Conservation (phyloP, 1,284 basidiomycete species). For the Pseudozyma thailandica region DNA sequence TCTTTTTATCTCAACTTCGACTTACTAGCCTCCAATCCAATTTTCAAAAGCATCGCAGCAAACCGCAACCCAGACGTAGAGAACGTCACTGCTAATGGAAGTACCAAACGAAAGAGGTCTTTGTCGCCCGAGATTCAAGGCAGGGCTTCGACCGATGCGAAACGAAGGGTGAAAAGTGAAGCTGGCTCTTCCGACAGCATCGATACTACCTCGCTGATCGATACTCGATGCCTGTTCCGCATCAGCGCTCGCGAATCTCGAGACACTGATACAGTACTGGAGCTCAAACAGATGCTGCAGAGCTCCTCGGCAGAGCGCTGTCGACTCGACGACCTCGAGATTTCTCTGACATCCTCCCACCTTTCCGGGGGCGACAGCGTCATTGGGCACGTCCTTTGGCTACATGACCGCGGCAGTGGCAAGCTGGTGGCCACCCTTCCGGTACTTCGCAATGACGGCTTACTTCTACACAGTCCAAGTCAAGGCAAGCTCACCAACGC, state of each 20-base stretch:
- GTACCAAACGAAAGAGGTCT: slow-evolving; percentile 20
- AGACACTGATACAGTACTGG: slow-evolving; percentile 16
- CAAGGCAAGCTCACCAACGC: slow-evolving; percentile 34
- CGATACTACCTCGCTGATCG: slow-evolving; percentile 12
- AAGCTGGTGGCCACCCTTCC: slow-evolving; percentile 19
- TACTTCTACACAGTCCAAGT: neutral
- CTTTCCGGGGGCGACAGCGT: slow-evolving; percentile 12
- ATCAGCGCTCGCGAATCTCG: slow-evolving; percentile 20
- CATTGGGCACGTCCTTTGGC: slow-evolving; percentile 5
- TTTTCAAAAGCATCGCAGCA: neutral
- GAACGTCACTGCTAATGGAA: neutral
- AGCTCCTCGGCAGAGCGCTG: neutral
- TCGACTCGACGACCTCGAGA: slow-evolving; percentile 7
- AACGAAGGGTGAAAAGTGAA: slow-evolving; percentile 4
- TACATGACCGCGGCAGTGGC: slow-evolving; percentile 5
- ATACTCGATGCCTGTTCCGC: slow-evolving; percentile 29
- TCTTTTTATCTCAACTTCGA: slow-evolving; percentile 35
- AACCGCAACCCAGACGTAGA: neutral
- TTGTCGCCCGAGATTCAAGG: neutral
- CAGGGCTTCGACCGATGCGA: neutral
- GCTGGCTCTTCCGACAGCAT: too few species aligned
- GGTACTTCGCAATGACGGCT: neutral
- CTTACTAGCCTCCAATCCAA: slow-evolving; percentile 4
- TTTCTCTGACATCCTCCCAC: neutral
- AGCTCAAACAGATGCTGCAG: slow-evolving; percentile 13